Evolutionary conservation across 208 protist species (phyloP), one percentile per base, ranked within the genome.

Genomic region (Crithidia thermophila): DNA sequence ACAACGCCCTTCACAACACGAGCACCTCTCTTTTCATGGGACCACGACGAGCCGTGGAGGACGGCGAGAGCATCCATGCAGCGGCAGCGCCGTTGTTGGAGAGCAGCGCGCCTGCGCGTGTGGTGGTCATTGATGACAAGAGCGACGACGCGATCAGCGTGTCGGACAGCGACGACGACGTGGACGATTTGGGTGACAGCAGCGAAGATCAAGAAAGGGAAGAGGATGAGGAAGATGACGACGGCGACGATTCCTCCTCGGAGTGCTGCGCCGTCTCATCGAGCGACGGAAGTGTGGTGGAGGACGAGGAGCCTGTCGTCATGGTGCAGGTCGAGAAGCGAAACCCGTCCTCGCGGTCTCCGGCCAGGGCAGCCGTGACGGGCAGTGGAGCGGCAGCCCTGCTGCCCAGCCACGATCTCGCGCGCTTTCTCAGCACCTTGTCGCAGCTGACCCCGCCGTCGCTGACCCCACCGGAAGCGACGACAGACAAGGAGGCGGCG

Each of bases 11-110:
- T 49, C 47, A 68, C 14, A 59, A 84, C 60, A 83, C 78, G 20
- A 90, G 77, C 65, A 89, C 80, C 10, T 88, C 90, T 1, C 81
- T 95, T 27, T 95, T 93, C 57, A 90, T 95, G 87, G 90, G 90
- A 0, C 87, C 90, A 20, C 77, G 90, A 14, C 33, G 30, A 3
- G 79, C 73, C 3, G 60, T 74, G 37, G 59, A 72, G 20, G 69
- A 31, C 46, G 28, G 45, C 47, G 20, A 37, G 18, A 45, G 53
- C 46, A 21, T 36, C n/a, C 56, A 7, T 14, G 7, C 1, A 3
- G 2, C 21, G 4, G 3, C 4, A 9, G 8, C 36, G 14, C 9
- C 2, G 20, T 30, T 51, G 4, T 27, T 62, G 3, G 57, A 62
- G 6, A 28, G 51, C 39, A n/a, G 9, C 20, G 42, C 1, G 4